Conservation (phyloP, 805 yeast species). For the Spathaspora passalidarum region DNA sequence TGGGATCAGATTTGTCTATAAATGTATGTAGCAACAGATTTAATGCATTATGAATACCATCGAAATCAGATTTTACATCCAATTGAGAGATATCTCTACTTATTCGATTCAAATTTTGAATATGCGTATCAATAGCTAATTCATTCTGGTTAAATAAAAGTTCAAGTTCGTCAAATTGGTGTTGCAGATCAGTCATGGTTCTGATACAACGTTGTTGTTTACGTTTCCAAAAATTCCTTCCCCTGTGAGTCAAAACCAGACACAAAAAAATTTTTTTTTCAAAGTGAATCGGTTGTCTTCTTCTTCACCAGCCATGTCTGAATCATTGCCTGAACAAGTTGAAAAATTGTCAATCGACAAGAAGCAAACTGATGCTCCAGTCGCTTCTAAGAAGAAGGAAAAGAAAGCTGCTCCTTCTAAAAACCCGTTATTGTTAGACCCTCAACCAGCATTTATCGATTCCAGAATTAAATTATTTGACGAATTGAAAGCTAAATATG, state of each 20-base stretch:
- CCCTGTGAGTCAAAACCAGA: not conserved
- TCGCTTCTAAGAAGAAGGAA: constrained; percentile 27
- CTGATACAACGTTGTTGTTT: too few species aligned
- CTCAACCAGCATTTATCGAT: constrained; percentile 82
- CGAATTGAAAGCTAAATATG: constrained; percentile 71
- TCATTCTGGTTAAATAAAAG: constrained; percentile 10
- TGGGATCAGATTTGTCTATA: not conserved
- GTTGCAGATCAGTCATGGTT: not conserved
- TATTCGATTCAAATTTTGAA: constrained; percentile 4
- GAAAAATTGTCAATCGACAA: constrained; percentile 36
- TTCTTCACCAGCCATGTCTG: constrained; percentile 4
- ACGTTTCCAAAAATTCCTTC: not conserved
- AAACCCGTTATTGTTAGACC: constrained; percentile 50
- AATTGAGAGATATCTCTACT: not conserved
- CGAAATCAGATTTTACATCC: not conserved
- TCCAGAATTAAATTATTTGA: constrained; percentile 78
- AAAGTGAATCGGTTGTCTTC: not conserved
- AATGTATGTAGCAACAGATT: not conserved
- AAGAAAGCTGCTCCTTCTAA: constrained; percentile 36
- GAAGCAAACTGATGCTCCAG: constrained; percentile 32
- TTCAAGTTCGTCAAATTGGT: constrained; percentile 12
- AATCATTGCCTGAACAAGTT: constrained; percentile 34
- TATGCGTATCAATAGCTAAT: constrained; percentile 8
- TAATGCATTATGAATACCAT: not conserved
- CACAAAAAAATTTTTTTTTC: constrained; percentile 2